phyloP scores from a whole-genome alignment of 192 early-diverging fungal genomes.

The Paraglomus occultum region DNA sequence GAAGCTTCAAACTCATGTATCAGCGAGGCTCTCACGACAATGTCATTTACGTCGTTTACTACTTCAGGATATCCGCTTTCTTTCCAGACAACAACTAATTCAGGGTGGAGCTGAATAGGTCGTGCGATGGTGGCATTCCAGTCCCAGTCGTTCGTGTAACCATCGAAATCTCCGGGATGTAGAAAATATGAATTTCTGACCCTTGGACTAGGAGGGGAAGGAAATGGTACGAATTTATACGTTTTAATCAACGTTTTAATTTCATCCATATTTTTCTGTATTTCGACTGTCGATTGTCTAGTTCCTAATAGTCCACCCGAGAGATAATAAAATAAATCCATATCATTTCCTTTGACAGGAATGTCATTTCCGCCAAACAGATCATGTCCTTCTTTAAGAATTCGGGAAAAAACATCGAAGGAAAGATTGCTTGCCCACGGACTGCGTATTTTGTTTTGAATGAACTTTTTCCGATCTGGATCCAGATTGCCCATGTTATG shows the following conservation, averaged over 20 bases:
- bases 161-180: background rate
- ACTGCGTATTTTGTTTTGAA: background rate
- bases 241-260: background rate
- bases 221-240: background rate
- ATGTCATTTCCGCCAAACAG: background rate
- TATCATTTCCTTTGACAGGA: slow-evolving; percentile 13
- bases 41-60: slow-evolving; percentile 15
- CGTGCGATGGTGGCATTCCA: background rate
- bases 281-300: background rate
- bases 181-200: no score
- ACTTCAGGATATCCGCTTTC: background rate
- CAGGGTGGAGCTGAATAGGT: slow-evolving; percentile 8
- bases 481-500: slow-evolving; percentile 1
- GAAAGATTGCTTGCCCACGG: slow-evolving; percentile 9
- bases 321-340: slow-evolving; percentile 13
- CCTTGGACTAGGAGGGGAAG: background rate
- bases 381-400: background rate
- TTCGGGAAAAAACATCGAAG: background rate
- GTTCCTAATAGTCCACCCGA: background rate
- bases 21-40: background rate
- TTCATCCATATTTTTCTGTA: background rate
- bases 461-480: background rate
- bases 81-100: slow-evolving; percentile 3
- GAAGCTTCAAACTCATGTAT: background rate
- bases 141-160: background rate